phyloP scores from a whole-genome alignment of 768 basidiomycete species.

The Leccinum obscurum region DNA sequence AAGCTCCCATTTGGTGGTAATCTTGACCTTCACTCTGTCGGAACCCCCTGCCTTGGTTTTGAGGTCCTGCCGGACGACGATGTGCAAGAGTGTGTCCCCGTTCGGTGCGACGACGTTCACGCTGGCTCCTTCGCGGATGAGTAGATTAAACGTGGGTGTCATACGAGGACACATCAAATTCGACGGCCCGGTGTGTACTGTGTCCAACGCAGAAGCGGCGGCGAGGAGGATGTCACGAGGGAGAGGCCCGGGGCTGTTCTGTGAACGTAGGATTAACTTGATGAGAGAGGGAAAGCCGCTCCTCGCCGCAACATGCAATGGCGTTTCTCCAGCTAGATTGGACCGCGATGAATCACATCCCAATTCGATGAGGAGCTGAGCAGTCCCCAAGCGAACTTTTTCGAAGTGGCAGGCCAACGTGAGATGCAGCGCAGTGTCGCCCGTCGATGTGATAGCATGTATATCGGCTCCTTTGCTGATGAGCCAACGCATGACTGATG shows the following conservation, averaged over 20 bases:
- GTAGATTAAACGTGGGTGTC: background rate
- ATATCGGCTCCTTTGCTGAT: slow-evolving; percentile 1
- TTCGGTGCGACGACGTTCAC: background rate
- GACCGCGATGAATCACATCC: slow-evolving; percentile 1
- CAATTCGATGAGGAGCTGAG: background rate
- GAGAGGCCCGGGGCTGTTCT: background rate
- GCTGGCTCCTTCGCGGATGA: background rate
- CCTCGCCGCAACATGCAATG: slow-evolving; percentile 3
- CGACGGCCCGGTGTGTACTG: background rate
- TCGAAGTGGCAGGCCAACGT: background rate
- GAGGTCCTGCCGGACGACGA: background rate
- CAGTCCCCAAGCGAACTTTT: background rate
- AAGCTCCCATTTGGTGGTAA: background rate
- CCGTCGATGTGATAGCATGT: background rate
- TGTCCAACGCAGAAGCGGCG: background rate
- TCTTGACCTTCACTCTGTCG: background rate
- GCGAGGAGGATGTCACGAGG: background rate
- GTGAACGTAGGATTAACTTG: background rate
- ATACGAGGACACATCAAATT: background rate
- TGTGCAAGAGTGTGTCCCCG: slow-evolving; percentile 6
- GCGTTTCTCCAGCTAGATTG: slow-evolving; percentile 2
- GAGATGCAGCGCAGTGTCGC: slow-evolving; percentile 3
- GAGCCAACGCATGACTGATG: background rate
- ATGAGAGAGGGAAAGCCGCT: slow-evolving; percentile 1
- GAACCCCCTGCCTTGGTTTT: background rate